A percentile compares a stretch with the other conserved stretches of the same genome.
phyloP scores from a whole-genome alignment of 2,329 filamentous ascomycete genomes.

The Colletotrichum horii region DNA sequence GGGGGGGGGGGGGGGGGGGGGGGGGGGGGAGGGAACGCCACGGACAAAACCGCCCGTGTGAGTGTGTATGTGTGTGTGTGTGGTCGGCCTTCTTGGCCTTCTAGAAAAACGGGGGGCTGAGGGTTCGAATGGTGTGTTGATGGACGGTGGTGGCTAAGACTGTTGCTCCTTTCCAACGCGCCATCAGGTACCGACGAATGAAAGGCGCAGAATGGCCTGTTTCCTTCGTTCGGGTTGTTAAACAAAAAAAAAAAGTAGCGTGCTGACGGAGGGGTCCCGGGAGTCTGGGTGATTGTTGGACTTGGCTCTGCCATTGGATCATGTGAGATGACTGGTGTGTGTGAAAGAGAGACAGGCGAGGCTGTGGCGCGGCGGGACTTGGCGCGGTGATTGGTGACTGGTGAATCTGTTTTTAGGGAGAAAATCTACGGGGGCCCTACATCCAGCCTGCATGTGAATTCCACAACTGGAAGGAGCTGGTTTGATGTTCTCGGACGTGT shows the following conservation, averaged over 20 bases:
- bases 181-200: neutral
- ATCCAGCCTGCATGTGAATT: neutral
- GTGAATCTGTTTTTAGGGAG: neutral
- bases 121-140: neutral
- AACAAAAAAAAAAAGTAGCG: too few species aligned
- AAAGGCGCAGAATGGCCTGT: neutral
- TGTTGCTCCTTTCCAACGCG: neutral
- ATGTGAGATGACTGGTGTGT: neutral
- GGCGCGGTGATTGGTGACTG: neutral
- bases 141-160: neutral
- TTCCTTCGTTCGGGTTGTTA: too few species aligned
- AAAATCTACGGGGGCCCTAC: neutral
- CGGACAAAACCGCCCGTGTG: neutral
- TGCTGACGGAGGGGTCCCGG: neutral
- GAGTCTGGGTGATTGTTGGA: neutral
- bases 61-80: neutral
- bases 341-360: neutral
- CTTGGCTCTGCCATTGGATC: neutral
- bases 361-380: neutral
- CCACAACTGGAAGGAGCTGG: neutral
- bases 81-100: neutral
- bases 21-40: neutral
- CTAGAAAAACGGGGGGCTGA: neutral
- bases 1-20: too few species aligned
- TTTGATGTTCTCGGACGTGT: neutral